Base-by-base conservation (phyloP, 805 yeast genomes). In the Cyberlindnera euphorbiiphila region DNA sequence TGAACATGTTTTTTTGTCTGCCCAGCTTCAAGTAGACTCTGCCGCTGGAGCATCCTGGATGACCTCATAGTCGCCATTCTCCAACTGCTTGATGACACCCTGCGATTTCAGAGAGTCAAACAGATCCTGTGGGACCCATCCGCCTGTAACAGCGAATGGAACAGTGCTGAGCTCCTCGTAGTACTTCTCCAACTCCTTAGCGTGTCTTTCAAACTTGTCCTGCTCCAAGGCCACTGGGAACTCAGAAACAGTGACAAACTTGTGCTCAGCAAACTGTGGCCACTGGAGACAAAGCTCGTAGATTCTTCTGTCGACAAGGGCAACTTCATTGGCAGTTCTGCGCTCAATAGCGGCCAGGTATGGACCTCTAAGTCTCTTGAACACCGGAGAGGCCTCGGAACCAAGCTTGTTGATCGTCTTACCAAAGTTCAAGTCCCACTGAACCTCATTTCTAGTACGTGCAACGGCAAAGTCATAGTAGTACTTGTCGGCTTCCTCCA, bases 101-200 rank as follows among this genome's bases (percentile, higher is more conserved):
- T 79, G 79, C 15, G 77, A 75, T 27, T 78, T 61, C 51, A 86
- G 68, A 33, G 74, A 74, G 23, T 77, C 81, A 55, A 91, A 89
- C 83, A 87, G 78, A 56, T 87, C 95, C 57, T 87, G 96, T 13
- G 98, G 96, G 40, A 93, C 74, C 96, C 97, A 91, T 5, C 96
- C 96, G 37, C 85, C 83, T 17, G 96, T 84, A 32, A 91, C 91
- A 21, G 85, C 81, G 61, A 87, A 89, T 28, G 97, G 96, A 34
- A 78, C 72, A 6, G 79, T 68, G 25, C 81, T 72, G 32, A 84
- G 62, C 49, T 76, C 78, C 46, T 74, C 65, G 61, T 86, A 91
- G 66, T 85, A 84, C 21, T 69, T 72, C 41, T 74, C 78, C 50
- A 86, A 68, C 18, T 72, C 74, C 16, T 66, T 53, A 36, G 75